Base-by-base conservation (phyloP, 2,329 filamentous ascomycete genomes). In the Chlorencoelia australis region DNA sequence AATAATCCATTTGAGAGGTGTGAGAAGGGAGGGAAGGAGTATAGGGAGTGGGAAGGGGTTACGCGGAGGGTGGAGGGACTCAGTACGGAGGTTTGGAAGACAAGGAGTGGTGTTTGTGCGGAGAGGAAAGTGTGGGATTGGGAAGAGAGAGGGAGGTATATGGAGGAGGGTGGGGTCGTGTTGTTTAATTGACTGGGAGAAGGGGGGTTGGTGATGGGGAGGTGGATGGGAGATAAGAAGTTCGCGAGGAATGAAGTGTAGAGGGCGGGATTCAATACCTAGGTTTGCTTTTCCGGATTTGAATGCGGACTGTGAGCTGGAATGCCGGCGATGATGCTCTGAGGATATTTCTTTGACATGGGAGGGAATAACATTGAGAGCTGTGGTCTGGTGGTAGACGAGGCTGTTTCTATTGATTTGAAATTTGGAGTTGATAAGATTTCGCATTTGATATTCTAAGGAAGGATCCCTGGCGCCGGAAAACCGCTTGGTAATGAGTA, bases 81-180 rank as follows among this genome's bases (percentile, higher is more conserved):
- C 4, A 19, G 18, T 13, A 11, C 38, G 10, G 40, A 40, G 8
- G 24, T 42, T 19, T 11, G 37, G 15, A 28, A 17, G 7, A 22
- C 30, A 4, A 21, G n/a, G 3, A 29, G 33, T n/a, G n/a, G 9
- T 1, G 30, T 20, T 7, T 35, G 36, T 34, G 17, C 6, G 8
- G 24, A 25, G 9, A 27, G 6, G n/a, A 28, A 37, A 30, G 37
- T 40, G 4, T 45, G 42, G 40, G 24, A 36, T 22, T 34, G 29
- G 29, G 17, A 32, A n/a, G 27, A 29, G n/a, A 37, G 42, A 10
- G 15, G 9, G 3, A 27, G 39, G 10, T 45, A 35, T 32, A n/a
- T 35, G 17, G 25, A 37, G 22, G 13, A n/a, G n/a, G n/a, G n/a
- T n/a, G n/a, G n/a, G n/a, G n/a, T n/a, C n/a, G n/a, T n/a, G n/a